Evolutionary conservation across 345 rosid species (phyloP).

Genomic region (Psidium guajava): DNA sequence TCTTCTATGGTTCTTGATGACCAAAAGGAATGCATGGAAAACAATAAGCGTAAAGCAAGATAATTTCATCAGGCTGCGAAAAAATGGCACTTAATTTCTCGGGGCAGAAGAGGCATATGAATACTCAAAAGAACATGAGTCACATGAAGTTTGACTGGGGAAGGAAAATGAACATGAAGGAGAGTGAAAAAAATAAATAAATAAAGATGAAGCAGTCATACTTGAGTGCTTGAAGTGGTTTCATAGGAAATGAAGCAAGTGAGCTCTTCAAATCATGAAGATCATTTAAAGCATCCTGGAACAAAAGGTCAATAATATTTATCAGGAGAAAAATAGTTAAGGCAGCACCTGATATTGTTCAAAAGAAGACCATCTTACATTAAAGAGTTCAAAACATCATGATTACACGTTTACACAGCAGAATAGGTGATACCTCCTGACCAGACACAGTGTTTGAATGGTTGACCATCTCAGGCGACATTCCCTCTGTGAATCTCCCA

Average conservation of each 20-base stretch:
- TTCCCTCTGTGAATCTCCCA: constrained; percentile 13
- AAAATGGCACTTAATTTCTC: background rate
- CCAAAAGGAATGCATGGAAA: background rate
- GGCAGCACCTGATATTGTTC: background rate
- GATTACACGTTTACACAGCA: background rate
- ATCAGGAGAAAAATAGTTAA: background rate
- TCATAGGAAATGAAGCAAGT: constrained; percentile 66
- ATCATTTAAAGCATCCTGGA: constrained; percentile 9
- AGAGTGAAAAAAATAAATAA: background rate
- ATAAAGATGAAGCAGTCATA: background rate
- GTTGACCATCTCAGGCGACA: constrained; percentile 32
- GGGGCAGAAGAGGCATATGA: background rate
- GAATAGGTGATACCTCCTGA: constrained; percentile 36
- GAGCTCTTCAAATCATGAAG: constrained; percentile 57
- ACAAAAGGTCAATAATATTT: background rate
- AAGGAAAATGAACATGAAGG: background rate
- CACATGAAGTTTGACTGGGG: background rate
- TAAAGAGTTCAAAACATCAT: background rate
- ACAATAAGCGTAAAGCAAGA: background rate
- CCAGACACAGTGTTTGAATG: constrained; percentile 39
- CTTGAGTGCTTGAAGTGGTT: constrained; percentile 58
- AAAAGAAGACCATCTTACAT: background rate
- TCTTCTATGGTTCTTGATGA: background rate
- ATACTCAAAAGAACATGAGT: background rate
- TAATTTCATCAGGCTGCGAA: background rate